Evolutionary conservation across 345 rosid species (phyloP).

Genomic region (Gossypium turneri): DNA sequence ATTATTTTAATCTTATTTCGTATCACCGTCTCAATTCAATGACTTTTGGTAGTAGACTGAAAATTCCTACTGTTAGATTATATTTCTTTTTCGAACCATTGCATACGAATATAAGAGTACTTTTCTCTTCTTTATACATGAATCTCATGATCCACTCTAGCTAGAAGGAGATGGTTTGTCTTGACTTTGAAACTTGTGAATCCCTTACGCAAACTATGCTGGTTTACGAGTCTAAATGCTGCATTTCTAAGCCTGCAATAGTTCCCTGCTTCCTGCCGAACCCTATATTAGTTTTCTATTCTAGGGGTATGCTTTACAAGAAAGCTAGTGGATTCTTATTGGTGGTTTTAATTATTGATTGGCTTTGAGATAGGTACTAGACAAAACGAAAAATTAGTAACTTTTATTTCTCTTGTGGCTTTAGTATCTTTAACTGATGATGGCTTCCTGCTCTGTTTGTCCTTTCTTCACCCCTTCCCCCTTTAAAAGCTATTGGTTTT

Average conservation of each 20-base stretch:
- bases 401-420: background rate
- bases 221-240: background rate
- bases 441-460: background rate
- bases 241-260: background rate
- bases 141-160: background rate
- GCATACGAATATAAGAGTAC: background rate
- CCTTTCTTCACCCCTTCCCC: background rate
- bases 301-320: background rate
- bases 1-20: background rate
- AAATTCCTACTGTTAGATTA: background rate
- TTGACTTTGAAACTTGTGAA: background rate
- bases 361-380: background rate
- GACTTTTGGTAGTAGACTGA: background rate
- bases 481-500: background rate
- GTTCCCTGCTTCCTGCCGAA: background rate
- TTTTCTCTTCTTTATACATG: background rate
- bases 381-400: background rate
- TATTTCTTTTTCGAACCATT: background rate
- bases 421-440: background rate
- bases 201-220: background rate
- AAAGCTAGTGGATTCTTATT: constrained; percentile 9
- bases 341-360: background rate
- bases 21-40: too few species aligned
- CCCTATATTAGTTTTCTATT: background rate
- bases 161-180: background rate